Evolutionary conservation across 2,329 filamentous ascomycete genomes (phyloP), one percentile per base, ranked within the genome.

Genomic region (Aureobasidium vineae): DNA sequence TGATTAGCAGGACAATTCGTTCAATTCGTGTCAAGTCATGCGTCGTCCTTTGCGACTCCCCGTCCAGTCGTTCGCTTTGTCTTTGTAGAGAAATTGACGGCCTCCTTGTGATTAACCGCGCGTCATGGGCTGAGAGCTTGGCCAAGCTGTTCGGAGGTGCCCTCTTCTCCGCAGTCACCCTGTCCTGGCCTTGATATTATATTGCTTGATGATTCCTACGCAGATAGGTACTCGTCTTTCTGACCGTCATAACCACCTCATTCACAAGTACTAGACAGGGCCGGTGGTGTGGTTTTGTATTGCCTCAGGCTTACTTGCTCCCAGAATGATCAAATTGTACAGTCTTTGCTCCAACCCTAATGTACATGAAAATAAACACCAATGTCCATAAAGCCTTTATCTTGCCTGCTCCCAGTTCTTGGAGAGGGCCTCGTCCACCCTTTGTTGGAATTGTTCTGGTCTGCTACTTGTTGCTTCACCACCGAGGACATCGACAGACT

Each of bases 1-100:
- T 67, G 21, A 6, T 57, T 7, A 40, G 33, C 31, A n/a, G 5
- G 31, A 38, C 31, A 10, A 8, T 26, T 63, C 31, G 45, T 49
- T 40, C 59, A 45, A 40, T 63, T 23, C 59, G 59, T 63, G 59
- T 63, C 59, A 63, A 50, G 21, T 63, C 59, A 63, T 63, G 59
- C 59, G 59, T 40, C 59, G 33, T 50, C 36, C 23, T 31, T 21
- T 6, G 41, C 47, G 23, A 38, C 60, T 38, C 16, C 16, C 21
- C 59, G 21, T 63, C 45, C 59, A 50, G 21, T 63, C 59, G 11
- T 41, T 49, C 43, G 47, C 3, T n/a, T 21, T 15, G 59, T 63
- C n/a, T 31, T n/a, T 45, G 2, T 36, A 19, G 26, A 40, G n/a
- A 60, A 47, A 60, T 47, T 60, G 56, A 36, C 28, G 2, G 10